Evolutionary conservation across 2,329 filamentous ascomycete genomes (phyloP), one percentile per base, ranked within the genome.

Genomic region (Hymenoscyphus linearis): DNA sequence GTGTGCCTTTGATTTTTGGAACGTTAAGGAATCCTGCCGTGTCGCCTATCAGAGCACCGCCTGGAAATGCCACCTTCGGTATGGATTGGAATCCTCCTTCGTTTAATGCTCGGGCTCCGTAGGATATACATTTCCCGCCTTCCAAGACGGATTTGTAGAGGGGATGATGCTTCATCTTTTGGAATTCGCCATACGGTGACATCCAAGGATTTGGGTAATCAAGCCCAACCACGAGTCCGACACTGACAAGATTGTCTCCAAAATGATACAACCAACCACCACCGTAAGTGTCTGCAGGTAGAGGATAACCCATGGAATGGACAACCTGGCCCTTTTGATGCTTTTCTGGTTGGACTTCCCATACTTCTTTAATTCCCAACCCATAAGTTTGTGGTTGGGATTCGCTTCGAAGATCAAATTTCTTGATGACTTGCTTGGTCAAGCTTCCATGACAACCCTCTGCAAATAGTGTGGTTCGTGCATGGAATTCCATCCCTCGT

Each of bases 241-340:
- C 82, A 67, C 87, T 92, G 63, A 99, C 93, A 70, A 98, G 84
- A 76, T 98, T 99, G 70, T 99, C 93, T 40, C 93, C 95, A 75
- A 98, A 99, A 76, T 99, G 95, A 73, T 99, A 99, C 90, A 99
- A 93, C 87, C 92, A 99, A n/a, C 90, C 92, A 67, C 95, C 95
- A 67, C 95, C 95, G 73, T 99, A 99, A 9, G 93, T 95, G 73
- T 98, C 89, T 69, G 82, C 85, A 16, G 91, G 85, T 52, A 99
- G 78, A 22, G 95, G 95, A 72, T 96, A 98, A 22, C 95, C 95
- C 87, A 99, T 85, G 4, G 91, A 90, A 78, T 99, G 95, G 3
- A 87, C 85, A 53, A 98, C 85, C 67, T 93, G 80, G 58, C 95
- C 95, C 72, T 89, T 89, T 64, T 88, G 82, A 77, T 97, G 98